Evolutionary conservation across 805 yeast genomes (phyloP).

Genomic region (Kuraishia borneana): DNA sequence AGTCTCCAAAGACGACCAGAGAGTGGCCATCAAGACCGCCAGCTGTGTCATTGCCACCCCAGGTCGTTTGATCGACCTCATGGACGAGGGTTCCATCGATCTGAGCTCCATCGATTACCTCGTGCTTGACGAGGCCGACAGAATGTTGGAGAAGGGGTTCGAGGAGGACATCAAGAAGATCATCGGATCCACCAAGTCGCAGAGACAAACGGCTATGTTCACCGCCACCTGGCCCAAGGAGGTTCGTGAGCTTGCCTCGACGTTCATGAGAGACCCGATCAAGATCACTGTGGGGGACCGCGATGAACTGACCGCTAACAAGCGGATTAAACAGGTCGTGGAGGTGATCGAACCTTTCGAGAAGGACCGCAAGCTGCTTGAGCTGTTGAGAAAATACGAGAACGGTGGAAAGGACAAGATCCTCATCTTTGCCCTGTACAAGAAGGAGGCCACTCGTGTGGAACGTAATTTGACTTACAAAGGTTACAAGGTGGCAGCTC

Average conservation of each 20-base stretch:
- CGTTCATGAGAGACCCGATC: constrained; percentile 78
- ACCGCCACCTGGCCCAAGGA: constrained; percentile 99
- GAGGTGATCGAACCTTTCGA: constrained; percentile 80
- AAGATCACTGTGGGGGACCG: constrained; percentile 89
- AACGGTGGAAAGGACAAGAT: constrained; percentile 67
- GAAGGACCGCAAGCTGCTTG: constrained; percentile 69
- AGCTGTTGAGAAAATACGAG: constrained; percentile 65
- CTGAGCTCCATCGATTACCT: constrained; percentile 60
- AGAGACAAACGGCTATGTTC: constrained; percentile 91
- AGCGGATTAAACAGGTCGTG: constrained; percentile 85
- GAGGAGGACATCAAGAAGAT: constrained; percentile 91
- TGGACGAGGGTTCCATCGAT: constrained; percentile 78
- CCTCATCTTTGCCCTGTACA: constrained; percentile 86
- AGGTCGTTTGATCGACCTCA: constrained; percentile 87
- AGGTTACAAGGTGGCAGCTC: constrained; percentile 79
- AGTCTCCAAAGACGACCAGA: constrained; percentile 90
- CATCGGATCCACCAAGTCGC: constrained; percentile 42
- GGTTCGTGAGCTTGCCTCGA: constrained; percentile 82
- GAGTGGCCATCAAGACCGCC: constrained; percentile 50
- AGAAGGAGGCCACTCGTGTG: constrained; percentile 90
- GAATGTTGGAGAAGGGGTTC: constrained; percentile 97
- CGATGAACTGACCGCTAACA: constrained; percentile 90
- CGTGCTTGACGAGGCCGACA: constrained; percentile 94
- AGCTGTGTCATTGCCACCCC: constrained; percentile 94
- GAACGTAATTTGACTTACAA: constrained; percentile 64